phyloP scores from a whole-genome alignment of 225 moss, liverwort and hornwort species.

The Anthoceros angustus region DNA sequence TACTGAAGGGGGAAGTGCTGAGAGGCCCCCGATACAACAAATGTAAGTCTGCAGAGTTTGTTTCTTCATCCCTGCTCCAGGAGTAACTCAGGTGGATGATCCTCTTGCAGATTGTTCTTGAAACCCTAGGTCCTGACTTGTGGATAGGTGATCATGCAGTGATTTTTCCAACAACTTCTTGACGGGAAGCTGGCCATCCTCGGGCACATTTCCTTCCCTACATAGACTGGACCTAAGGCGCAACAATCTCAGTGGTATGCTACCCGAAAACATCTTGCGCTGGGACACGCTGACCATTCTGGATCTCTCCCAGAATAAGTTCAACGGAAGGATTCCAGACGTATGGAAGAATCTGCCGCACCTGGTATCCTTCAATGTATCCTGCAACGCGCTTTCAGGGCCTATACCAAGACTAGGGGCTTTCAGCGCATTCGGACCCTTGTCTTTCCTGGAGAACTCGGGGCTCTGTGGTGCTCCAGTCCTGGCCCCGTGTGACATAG shows the following conservation, averaged over 20 bases:
- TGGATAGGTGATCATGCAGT: no score
- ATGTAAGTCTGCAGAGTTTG: not conserved
- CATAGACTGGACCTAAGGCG: not conserved
- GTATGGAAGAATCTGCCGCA: slow-evolving; percentile 27
- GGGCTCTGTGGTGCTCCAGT: slow-evolving; percentile 57
- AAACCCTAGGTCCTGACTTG: no score
- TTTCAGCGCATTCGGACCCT: slow-evolving; percentile 28
- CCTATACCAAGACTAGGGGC: slow-evolving; percentile 33
- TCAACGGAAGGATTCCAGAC: slow-evolving; percentile 52
- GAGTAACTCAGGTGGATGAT: not conserved
- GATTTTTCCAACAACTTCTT: not conserved
- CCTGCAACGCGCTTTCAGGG: slow-evolving; percentile 45
- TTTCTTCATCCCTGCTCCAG: no score
- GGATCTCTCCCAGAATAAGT: slow-evolving; percentile 25
- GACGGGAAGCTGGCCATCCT: not conserved
- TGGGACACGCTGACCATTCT: slow-evolving; percentile 11
- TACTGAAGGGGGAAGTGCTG: slow-evolving; percentile 1
- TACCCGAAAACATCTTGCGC: not conserved
- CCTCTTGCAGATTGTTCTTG: no score
- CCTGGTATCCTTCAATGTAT: slow-evolving; percentile 45
- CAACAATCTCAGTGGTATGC: not conserved
- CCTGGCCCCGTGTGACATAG: slow-evolving; percentile 19
- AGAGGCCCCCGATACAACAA: not conserved
- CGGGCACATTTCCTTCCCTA: not conserved
- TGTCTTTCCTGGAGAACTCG: slow-evolving; percentile 54